Conservation (phyloP, 345 rosid species). For the Salix brachista region DNA sequence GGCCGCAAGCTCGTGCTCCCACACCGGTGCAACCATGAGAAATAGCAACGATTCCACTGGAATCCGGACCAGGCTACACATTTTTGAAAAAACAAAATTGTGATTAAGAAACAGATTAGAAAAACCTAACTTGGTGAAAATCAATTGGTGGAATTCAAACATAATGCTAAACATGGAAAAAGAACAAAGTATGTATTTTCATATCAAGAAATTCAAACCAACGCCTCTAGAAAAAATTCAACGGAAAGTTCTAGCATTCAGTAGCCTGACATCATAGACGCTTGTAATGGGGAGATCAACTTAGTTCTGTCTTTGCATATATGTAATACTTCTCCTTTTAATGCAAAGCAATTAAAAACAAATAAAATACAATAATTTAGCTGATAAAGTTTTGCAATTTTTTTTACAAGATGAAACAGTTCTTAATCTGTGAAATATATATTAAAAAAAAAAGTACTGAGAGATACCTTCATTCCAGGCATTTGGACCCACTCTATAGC, state of each 20-base stretch:
- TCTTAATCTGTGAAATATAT: neutral
- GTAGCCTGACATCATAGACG: neutral
- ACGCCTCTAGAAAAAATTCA: neutral
- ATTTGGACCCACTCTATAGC: slow-evolving; percentile 99
- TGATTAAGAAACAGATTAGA: neutral
- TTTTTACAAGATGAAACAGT: neutral
- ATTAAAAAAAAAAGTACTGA: slow-evolving; percentile 3
- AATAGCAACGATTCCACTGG: slow-evolving; percentile 99
- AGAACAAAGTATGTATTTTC: neutral
- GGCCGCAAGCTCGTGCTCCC: slow-evolving; percentile 99
- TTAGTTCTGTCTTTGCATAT: neutral
- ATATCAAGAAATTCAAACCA: neutral
- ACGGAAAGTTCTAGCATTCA: neutral
- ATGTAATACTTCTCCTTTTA: neutral
- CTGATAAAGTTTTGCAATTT: neutral
- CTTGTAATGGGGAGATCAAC: neutral
- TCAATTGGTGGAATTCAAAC: neutral
- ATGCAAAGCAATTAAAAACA: neutral
- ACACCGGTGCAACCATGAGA: slow-evolving; percentile 99
- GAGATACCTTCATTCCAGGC: slow-evolving; percentile 99
- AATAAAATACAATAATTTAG: neutral
- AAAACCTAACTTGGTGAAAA: neutral
- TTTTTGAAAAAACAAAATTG: neutral
- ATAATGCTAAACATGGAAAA: neutral
- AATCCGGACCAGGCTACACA: slow-evolving; percentile 99